Evolutionary conservation across 129 eudicot species (phyloP), one percentile per base, ranked within the genome.

Genomic region (Tanacetum coccineum): DNA sequence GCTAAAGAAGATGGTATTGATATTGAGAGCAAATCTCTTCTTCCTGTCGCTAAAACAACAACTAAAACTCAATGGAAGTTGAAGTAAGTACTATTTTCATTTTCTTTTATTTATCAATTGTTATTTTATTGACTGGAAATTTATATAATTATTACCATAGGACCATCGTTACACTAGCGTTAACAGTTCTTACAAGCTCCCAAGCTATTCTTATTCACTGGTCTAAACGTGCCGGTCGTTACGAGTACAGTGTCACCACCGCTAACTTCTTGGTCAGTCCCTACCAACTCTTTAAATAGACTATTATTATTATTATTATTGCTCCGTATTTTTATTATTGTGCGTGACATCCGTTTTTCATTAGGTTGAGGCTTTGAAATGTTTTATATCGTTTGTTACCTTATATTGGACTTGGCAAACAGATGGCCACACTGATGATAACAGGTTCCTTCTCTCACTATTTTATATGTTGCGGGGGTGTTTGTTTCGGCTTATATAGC

Each of bases 221-320:
- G 99, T 94, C 99, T 42, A 94, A 89, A 82, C 79, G 99, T 80
- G 99, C 96, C 50, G 99, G 99, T 47, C 84, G 88, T 81, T 94
- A 94, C 36, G 96, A 94, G 78, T 94, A 94, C 73, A 94, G 99
- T 69, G 99, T 94, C 59, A 94, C 99, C 1, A 94, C 99, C 49
- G 99, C 99, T 3, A 94, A 94, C 77, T 94, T 94, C 71, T 64
- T 89, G 96, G 99, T 94, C 74, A 92, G 87, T 28, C n/a, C 17
- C 7, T 3, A 9, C 6, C 47, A 13, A 21, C 32, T 12, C 60
- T 72, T 55, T 18, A 18, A 22, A 49, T 32, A 3, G n/a, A n/a
- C n/a, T n/a, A n/a, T n/a, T n/a, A n/a, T n/a, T n/a, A n/a, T n/a
- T 54, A 10, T 8, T 15, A 2, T 51, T 28, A 20, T 32, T 55